These are phyloP conservation scores for Vaucheria bursata DNA, from an alignment of 352 stramenopile genomes.

Conservation along the genomic window DNA sequence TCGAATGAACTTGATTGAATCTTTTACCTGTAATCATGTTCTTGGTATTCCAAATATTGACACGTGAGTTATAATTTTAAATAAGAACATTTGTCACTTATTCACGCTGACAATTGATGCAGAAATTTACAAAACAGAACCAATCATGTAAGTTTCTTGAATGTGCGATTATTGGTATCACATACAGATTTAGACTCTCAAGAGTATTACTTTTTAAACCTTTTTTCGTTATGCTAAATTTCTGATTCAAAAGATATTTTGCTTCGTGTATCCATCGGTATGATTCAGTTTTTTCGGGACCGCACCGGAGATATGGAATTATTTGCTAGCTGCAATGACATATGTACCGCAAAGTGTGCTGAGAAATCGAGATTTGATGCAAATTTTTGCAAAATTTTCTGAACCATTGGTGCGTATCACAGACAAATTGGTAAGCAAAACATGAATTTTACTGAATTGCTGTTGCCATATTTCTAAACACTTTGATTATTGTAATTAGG, in stretches of 20 bases:
- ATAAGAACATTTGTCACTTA: no score
- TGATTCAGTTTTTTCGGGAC: conserved; percentile 42
- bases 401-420: conserved; percentile 43
- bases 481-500: conserved; percentile 3
- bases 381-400: conserved; percentile 36
- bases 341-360: conserved; percentile 41
- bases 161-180: no score
- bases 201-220: no score
- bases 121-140: no score
- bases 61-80: no score
- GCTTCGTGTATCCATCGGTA: no score
- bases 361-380: conserved; percentile 43
- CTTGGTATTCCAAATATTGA: conserved; percentile 45
- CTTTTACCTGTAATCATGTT: conserved; percentile 40
- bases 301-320: conserved; percentile 48
- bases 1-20: conserved; percentile 47
- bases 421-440: conserved; percentile 33
- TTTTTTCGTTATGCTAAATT: no score
- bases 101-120: no score
- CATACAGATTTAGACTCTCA: no score
- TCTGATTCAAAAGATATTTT: no score
- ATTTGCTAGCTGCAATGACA: conserved; percentile 48
- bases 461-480: background rate
- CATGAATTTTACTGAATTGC: background rate
- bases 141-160: no score